Evolutionary conservation across 108 stramenopile species (phyloP).

Genomic region (Epipyxis sp.): DNA sequence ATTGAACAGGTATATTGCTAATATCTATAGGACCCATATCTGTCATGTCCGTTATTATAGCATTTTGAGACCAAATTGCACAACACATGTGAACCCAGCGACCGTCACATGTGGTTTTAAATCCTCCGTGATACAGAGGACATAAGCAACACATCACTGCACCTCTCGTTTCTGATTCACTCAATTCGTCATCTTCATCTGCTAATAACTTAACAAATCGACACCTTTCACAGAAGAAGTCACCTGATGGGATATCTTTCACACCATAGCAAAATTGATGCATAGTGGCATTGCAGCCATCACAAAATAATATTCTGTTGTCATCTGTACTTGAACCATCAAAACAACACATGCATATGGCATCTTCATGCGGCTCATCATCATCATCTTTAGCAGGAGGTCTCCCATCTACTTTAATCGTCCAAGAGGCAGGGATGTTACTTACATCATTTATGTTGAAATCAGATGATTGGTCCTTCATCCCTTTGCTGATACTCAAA

Average conservation of each 20-base stretch:
- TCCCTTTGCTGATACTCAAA: slow-evolving; percentile 3
- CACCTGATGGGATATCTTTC: slow-evolving; percentile 33
- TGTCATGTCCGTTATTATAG: slow-evolving; percentile 16
- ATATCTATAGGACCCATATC: slow-evolving; percentile 34
- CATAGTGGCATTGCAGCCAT: slow-evolving; percentile 33
- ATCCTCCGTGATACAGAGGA: slow-evolving; percentile 35
- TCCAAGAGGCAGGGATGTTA: slow-evolving; percentile 34
- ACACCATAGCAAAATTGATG: slow-evolving; percentile 38
- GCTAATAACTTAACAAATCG: background rate
- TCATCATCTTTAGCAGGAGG: background rate
- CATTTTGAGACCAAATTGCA: background rate
- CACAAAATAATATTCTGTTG: slow-evolving; percentile 37
- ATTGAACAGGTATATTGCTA: background rate
- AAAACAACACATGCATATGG: slow-evolving; percentile 38
- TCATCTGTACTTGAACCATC: slow-evolving; percentile 28
- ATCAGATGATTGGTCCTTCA: slow-evolving; percentile 32
- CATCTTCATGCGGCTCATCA: slow-evolving; percentile 25
- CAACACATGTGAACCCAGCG: slow-evolving; percentile 36
- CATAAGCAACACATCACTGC: slow-evolving; percentile 26
- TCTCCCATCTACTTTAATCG: slow-evolving; percentile 27
- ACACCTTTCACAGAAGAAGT: slow-evolving; percentile 34
- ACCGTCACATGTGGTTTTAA: slow-evolving; percentile 26
- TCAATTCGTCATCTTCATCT: background rate
- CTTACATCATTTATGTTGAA: slow-evolving; percentile 29
- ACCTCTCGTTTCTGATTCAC: background rate